A percentile compares a stretch with the other conserved stretches of the same genome.
phyloP scores from a whole-genome alignment of 2,329 filamentous ascomycete genomes.

The Purpureocillium takamizusanense region DNA sequence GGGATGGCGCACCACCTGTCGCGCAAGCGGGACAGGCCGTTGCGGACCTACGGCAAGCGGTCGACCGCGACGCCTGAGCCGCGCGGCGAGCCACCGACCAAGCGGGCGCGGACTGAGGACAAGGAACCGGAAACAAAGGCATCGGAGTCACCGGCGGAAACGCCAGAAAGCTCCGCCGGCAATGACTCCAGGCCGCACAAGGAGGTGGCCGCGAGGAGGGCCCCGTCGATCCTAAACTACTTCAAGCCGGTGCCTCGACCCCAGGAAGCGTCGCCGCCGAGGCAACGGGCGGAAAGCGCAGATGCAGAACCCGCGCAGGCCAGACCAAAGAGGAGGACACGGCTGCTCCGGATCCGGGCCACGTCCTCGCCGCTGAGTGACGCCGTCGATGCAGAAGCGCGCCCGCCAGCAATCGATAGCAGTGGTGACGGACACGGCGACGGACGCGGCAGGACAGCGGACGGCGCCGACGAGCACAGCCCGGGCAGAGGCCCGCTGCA shows the following conservation, averaged over 20 bases:
- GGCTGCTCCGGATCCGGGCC: constrained; percentile 19
- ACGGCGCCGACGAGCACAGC: background rate
- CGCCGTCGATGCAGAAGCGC: background rate
- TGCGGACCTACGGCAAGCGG: constrained; percentile 32
- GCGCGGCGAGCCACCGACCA: constrained; percentile 14
- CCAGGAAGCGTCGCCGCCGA: constrained; percentile 2
- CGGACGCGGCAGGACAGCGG: background rate
- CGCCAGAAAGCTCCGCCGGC: background rate
- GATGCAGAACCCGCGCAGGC: constrained; percentile 7
- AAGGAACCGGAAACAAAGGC: background rate
- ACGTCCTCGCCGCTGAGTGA: constrained; percentile 8
- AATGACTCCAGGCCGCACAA: background rate
- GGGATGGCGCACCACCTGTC: constrained; percentile 12
- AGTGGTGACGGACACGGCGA: background rate
- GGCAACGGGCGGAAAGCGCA: constrained; percentile 4
- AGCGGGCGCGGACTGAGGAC: constrained; percentile 14
- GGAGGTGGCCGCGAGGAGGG: constrained; percentile 5
- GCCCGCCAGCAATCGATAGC: constrained; percentile 2
- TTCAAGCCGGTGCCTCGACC: constrained; percentile 23
- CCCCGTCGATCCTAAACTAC: constrained; percentile 29
- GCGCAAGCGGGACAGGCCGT: constrained; percentile 21
- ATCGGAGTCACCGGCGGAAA: no score
- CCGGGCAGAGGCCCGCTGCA: background rate
- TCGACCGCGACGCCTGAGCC: constrained; percentile 13
- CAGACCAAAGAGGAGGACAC: constrained; percentile 12